Evolutionary conservation across 1,284 basidiomycete genomes (phyloP).

Genomic region (Tylopilus sp.): DNA sequence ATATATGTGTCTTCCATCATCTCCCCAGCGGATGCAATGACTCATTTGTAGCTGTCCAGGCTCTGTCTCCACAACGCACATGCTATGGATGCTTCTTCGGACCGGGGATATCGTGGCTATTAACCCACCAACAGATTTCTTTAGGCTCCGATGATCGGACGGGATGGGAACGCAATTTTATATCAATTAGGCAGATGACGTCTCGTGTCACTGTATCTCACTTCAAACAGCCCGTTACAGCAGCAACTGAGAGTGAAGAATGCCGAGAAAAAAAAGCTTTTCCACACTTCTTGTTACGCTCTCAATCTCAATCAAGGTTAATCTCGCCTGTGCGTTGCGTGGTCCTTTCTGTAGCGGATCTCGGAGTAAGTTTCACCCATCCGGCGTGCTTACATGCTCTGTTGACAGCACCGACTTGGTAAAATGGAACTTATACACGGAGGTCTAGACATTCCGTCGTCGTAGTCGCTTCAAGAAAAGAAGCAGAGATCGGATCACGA

Average conservation of each 20-base stretch:
- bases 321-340: constrained; percentile 18
- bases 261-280: constrained; percentile 3
- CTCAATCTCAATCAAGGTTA: constrained; percentile 24
- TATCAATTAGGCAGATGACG: constrained; percentile 13
- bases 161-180: constrained; percentile 9
- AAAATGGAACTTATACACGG: neutral
- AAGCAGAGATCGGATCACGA: constrained; percentile 13
- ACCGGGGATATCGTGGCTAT: constrained; percentile 11
- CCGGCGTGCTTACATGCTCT: neutral
- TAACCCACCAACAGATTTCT: constrained; percentile 15
- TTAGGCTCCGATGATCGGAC: constrained; percentile 23
- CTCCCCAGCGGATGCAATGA: constrained; percentile 2
- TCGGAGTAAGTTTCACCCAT: constrained; percentile 4
- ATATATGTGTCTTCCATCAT: constrained; percentile 7
- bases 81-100: constrained; percentile 12
- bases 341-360: constrained; percentile 14
- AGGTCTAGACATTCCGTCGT: neutral
- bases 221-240: constrained; percentile 22
- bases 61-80: constrained; percentile 23
- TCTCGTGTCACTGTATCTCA: constrained; percentile 18
- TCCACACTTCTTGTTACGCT: constrained; percentile 14
- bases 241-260: constrained; percentile 12
- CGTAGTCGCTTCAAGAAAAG: constrained; percentile 1
- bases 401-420: neutral
- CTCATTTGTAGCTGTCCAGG: constrained; percentile 8